phyloP scores from a whole-genome alignment of 495 filamentous ascomycete genomes.

The Poronia punctata region DNA sequence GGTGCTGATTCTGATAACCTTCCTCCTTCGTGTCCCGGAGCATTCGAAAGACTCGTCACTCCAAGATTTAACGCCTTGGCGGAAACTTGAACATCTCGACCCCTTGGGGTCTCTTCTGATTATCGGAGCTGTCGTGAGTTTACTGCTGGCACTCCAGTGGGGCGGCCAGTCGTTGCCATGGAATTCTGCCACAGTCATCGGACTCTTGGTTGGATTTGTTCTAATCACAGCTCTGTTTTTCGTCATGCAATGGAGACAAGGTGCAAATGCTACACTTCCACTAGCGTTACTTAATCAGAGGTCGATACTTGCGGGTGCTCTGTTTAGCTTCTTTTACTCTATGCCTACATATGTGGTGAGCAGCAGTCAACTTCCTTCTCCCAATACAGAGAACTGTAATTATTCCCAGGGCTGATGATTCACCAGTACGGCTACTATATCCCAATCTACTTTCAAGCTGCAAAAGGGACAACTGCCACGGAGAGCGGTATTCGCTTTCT shows the following conservation, averaged over 20 bases:
- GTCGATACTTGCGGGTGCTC: constrained; percentile 40
- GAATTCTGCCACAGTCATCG: constrained; percentile 39
- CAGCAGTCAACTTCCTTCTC: not conserved
- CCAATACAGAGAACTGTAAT: not conserved
- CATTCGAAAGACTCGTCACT: no score
- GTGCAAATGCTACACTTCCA: constrained; percentile 48
- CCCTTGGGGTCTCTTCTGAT: constrained; percentile 43
- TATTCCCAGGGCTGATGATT: not conserved
- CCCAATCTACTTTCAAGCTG: constrained; percentile 7
- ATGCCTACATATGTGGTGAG: constrained; percentile 53
- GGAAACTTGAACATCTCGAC: constrained; percentile 48
- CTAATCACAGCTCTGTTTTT: constrained; percentile 37
- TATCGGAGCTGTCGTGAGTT: constrained; percentile 42
- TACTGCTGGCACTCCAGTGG: constrained; percentile 57
- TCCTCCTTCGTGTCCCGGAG: no score
- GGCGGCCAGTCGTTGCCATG: constrained; percentile 51
- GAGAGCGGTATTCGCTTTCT: constrained; percentile 33
- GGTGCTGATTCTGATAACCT: no score
- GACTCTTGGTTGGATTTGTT: constrained; percentile 42
- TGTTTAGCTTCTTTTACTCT: constrained; percentile 52
- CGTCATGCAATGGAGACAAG: constrained; percentile 39
- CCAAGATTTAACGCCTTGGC: no score
- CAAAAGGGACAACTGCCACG: not conserved
- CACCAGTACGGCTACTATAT: constrained; percentile 7
- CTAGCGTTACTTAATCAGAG: constrained; percentile 47